phyloP scores from a whole-genome alignment of 495 filamentous ascomycete species.

The Annulohypoxylon moriforme region DNA sequence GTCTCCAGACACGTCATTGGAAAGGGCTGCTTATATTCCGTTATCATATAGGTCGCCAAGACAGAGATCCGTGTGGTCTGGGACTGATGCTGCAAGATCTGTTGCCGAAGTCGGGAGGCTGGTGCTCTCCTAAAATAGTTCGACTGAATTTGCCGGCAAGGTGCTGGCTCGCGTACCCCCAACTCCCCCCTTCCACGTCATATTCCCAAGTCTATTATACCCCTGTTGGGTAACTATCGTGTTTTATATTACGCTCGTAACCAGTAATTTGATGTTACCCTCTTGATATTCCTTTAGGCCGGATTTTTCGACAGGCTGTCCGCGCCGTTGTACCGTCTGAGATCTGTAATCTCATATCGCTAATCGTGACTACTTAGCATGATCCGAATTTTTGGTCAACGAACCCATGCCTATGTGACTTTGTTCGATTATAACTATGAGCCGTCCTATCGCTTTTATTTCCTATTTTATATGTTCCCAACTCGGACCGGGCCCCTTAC shows the following conservation, averaged over 20 bases:
- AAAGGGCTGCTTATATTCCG: conserved; percentile 20
- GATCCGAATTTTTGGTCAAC: background rate
- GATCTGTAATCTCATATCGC: conserved; percentile 25
- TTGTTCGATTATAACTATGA: conserved; percentile 4
- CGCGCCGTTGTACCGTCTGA: conserved; percentile 34
- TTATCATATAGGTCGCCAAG: conserved; percentile 32
- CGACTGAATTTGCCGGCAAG: conserved; percentile 37
- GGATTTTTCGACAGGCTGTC: conserved; percentile 17
- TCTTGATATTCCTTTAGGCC: conserved; percentile 14
- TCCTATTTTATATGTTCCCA: conserved; percentile 10
- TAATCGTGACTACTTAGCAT: conserved; percentile 2
- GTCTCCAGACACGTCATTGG: conserved; percentile 8
- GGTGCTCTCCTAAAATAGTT: conserved; percentile 2
- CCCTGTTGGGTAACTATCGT: conserved; percentile 11
- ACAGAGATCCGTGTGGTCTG: conserved; percentile 1
- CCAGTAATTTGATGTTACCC: conserved; percentile 2
- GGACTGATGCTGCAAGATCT: background rate
- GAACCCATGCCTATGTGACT: background rate
- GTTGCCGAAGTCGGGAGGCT: conserved; percentile 39
- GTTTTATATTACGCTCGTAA: background rate
- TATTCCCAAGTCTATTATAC: conserved; percentile 15
- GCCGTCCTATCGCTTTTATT: conserved; percentile 23
- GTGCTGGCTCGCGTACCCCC: conserved; percentile 20
- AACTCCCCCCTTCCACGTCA: conserved; percentile 21
- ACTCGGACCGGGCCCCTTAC: background rate